Conservation (phyloP, 169 alveolate genomes). For the Plasmodium relictum region DNA sequence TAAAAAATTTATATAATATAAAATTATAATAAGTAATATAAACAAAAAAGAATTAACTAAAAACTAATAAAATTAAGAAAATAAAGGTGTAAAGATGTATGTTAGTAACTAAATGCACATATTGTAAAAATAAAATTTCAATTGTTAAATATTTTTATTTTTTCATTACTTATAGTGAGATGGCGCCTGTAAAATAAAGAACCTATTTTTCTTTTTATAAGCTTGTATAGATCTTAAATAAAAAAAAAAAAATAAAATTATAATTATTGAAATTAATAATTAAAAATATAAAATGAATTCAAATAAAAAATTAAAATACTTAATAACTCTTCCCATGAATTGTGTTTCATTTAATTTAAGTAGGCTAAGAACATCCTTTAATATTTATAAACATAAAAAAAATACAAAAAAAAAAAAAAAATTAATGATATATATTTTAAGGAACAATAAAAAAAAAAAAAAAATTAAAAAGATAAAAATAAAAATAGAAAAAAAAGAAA, state of each 20-base stretch:
- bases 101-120: not conserved
- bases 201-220: slow-evolving; percentile 49
- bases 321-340: slow-evolving; percentile 76
- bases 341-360: slow-evolving; percentile 70
- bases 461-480: not conserved
- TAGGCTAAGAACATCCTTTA: slow-evolving; percentile 73
- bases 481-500: too few species aligned
- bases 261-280: not conserved
- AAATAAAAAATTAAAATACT: slow-evolving; percentile 35
- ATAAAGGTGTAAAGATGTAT: not conserved
- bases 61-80: too few species aligned
- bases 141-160: not conserved
- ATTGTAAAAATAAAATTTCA: not conserved
- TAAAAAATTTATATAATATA: too few species aligned
- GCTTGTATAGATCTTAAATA: slow-evolving; percentile 72
- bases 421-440: slow-evolving; percentile 3
- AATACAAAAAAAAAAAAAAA: slow-evolving; percentile 32
- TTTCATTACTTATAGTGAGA: slow-evolving; percentile 66
- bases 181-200: slow-evolving; percentile 65
- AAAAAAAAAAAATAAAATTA: slow-evolving; percentile 6
- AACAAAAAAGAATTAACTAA: too few species aligned
- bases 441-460: slow-evolving; percentile 10
- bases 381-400: slow-evolving; percentile 20
- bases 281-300: slow-evolving; percentile 1
- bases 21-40: too few species aligned